Percentiles rank a stretch among this genome's conserved stretches.
Conservation (phyloP, 495 filamentous ascomycete species). For the Talaromyces liani region DNA sequence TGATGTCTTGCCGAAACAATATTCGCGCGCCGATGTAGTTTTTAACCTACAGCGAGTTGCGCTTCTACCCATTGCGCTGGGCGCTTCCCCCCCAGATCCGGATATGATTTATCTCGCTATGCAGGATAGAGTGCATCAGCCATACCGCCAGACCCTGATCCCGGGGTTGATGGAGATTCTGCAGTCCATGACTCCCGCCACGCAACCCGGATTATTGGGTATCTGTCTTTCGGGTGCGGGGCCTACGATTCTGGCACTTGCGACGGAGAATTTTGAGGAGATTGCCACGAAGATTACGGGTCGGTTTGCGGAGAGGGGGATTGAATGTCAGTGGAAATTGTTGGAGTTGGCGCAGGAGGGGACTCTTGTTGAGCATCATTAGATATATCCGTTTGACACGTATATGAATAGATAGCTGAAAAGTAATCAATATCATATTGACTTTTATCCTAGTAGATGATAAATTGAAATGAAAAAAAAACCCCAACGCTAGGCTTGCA, state of each 20-base stretch:
- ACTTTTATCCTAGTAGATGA: neutral
- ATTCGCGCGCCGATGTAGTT: slow-evolving; percentile 72
- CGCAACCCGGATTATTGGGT: slow-evolving; percentile 80
- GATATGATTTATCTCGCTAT: slow-evolving; percentile 92
- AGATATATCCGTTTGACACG: slow-evolving; percentile 12
- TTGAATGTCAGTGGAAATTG: slow-evolving; percentile 78
- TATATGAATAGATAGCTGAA: neutral
- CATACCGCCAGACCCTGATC: slow-evolving; percentile 80
- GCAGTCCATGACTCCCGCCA: slow-evolving; percentile 71
- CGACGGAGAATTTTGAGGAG: slow-evolving; percentile 74
- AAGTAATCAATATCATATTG: neutral
- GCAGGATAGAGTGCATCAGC: slow-evolving; percentile 97
- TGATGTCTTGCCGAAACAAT: slow-evolving; percentile 68
- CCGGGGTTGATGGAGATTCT: slow-evolving; percentile 89
- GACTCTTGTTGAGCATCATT: slow-evolving; percentile 47
- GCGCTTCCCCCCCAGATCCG: slow-evolving; percentile 81
- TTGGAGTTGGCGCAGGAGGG: slow-evolving; percentile 83
- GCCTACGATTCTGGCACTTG: slow-evolving; percentile 87
- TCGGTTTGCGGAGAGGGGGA: slow-evolving; percentile 57
- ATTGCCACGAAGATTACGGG: slow-evolving; percentile 73
- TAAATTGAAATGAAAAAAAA: neutral
- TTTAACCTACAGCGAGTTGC: slow-evolving; percentile 94
- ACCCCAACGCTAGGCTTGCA: neutral
- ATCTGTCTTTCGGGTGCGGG: slow-evolving; percentile 92
- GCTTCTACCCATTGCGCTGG: slow-evolving; percentile 76